Conservation (phyloP, 2,329 filamentous ascomycete genomes). For the Myriosclerotinia curreyana region DNA sequence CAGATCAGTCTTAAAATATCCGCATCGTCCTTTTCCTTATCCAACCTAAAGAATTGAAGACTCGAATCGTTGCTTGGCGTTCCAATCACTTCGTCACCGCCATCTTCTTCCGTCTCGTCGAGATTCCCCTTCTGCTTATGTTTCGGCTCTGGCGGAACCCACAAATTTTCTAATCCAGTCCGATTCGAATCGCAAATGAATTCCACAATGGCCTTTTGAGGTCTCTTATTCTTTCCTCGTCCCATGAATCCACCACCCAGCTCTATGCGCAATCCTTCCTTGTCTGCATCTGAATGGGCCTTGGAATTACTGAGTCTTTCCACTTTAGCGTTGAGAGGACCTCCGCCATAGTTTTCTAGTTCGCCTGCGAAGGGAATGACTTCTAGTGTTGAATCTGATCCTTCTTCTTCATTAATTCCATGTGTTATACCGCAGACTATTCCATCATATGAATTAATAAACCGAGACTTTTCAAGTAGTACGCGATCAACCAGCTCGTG, state of each 20-base stretch:
- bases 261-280: constrained; percentile 69
- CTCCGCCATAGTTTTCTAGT: constrained; percentile 56
- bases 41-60: constrained; percentile 75
- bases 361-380: constrained; percentile 74
- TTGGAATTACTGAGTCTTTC: constrained; percentile 64
- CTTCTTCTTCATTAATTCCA: constrained; percentile 49
- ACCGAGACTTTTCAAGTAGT: constrained; percentile 24
- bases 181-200: constrained; percentile 75
- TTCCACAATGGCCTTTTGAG: constrained; percentile 77
- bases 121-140: constrained; percentile 36
- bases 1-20: constrained; percentile 74
- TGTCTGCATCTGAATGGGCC: constrained; percentile 60
- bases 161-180: constrained; percentile 71
- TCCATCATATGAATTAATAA: constrained; percentile 4
- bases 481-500: background rate
- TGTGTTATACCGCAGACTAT: constrained; percentile 74
- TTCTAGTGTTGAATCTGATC: constrained; percentile 49
- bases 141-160: constrained; percentile 49
- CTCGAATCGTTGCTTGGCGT: constrained; percentile 50
- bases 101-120: constrained; percentile 38
- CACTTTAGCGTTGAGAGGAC: constrained; percentile 61
- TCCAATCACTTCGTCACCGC: constrained; percentile 38
- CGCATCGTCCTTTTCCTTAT: constrained; percentile 52
- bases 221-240: constrained; percentile 50
- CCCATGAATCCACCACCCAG: constrained; percentile 57